Conservation (phyloP, 1,284 basidiomycete species). For the Moesziomyces sp. region DNA sequence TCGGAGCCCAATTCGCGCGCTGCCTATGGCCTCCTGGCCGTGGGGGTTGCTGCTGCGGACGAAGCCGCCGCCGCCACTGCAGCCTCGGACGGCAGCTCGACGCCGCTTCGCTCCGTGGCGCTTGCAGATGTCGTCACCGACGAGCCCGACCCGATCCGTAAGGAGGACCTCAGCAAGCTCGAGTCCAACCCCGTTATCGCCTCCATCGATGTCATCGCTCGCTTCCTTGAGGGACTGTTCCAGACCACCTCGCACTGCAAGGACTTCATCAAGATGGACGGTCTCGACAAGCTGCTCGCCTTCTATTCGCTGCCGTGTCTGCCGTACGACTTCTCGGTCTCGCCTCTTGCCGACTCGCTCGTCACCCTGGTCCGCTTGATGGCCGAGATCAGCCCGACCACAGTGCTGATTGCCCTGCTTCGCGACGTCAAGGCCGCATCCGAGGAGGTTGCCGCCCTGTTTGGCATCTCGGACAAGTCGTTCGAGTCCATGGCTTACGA, state of each 20-base stretch:
- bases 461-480: conserved; percentile 68
- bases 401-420: conserved; percentile 79
- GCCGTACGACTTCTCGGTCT: conserved; percentile 87
- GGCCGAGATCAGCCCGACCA: conserved; percentile 83
- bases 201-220: conserved; percentile 62
- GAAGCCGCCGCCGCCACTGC: conserved; percentile 14
- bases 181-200: conserved; percentile 55
- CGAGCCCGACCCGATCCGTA: conserved; percentile 53
- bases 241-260: conserved; percentile 85
- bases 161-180: conserved; percentile 43
- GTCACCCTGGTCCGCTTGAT: conserved; percentile 88
- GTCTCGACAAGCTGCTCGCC: conserved; percentile 79
- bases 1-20: conserved; percentile 37
- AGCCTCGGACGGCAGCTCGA: conserved; percentile 2
- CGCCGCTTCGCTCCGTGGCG: conserved; percentile 29
- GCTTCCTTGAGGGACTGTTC: conserved; percentile 85
- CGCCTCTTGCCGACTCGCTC: conserved; percentile 82
- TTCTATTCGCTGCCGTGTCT: conserved; percentile 86
- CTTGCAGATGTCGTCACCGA: conserved; percentile 54
- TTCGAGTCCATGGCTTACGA: conserved; percentile 38
- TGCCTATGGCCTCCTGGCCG: conserved; percentile 47
- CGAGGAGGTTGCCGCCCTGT: conserved; percentile 78
- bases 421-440: conserved; percentile 79
- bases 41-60: conserved; percentile 21
- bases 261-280: conserved; percentile 86